These are phyloP conservation scores for Yarrowia sp. DNA, from an alignment of 805 yeast species.

Conservation along the genomic window DNA sequence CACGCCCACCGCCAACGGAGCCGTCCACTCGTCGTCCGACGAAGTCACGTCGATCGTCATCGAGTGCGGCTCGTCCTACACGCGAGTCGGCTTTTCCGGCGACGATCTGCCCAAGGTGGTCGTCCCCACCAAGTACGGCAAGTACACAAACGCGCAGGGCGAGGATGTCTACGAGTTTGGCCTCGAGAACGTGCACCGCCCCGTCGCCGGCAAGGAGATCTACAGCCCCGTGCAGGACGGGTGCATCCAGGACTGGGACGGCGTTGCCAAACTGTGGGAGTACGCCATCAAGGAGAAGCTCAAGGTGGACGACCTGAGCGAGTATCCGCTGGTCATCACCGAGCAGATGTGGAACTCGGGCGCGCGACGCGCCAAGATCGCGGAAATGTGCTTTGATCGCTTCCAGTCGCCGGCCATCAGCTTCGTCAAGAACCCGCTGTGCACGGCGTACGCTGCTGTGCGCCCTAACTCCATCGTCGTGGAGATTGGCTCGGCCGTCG, in stretches of 20 bases:
- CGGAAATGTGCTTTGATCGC: slow-evolving; percentile 73
- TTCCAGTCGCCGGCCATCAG: slow-evolving; percentile 75
- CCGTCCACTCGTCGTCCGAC: slow-evolving; percentile 43
- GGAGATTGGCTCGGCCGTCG: slow-evolving; percentile 70
- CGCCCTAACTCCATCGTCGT: slow-evolving; percentile 74
- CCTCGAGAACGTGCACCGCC: slow-evolving; percentile 45
- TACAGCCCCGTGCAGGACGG: slow-evolving; percentile 41
- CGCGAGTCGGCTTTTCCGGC: slow-evolving; percentile 90
- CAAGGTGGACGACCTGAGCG: slow-evolving; percentile 54
- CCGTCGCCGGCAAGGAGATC: slow-evolving; percentile 38
- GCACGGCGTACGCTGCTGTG: slow-evolving; percentile 52
- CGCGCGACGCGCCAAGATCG: slow-evolving; percentile 54
- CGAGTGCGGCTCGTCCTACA: slow-evolving; percentile 83
- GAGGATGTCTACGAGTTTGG: slow-evolving; percentile 38
- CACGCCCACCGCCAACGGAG: slow-evolving; percentile 18
- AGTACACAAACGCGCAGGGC: slow-evolving; percentile 25
- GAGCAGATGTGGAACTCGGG: slow-evolving; percentile 70
- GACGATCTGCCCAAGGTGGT: slow-evolving; percentile 80
- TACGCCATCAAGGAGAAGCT: slow-evolving; percentile 54
- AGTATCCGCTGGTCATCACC: slow-evolving; percentile 61
- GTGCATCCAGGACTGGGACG: slow-evolving; percentile 57
- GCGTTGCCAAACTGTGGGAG: slow-evolving; percentile 63
- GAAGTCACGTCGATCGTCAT: slow-evolving; percentile 88
- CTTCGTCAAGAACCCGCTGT: slow-evolving; percentile 71
- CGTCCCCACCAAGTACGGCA: slow-evolving; percentile 67